Percentiles rank a stretch among this genome's conserved stretches.
These are phyloP conservation scores for Hypoxylon sp. DNA, from an alignment of 2,329 filamentous ascomycete genomes.

Conservation along the genomic window DNA sequence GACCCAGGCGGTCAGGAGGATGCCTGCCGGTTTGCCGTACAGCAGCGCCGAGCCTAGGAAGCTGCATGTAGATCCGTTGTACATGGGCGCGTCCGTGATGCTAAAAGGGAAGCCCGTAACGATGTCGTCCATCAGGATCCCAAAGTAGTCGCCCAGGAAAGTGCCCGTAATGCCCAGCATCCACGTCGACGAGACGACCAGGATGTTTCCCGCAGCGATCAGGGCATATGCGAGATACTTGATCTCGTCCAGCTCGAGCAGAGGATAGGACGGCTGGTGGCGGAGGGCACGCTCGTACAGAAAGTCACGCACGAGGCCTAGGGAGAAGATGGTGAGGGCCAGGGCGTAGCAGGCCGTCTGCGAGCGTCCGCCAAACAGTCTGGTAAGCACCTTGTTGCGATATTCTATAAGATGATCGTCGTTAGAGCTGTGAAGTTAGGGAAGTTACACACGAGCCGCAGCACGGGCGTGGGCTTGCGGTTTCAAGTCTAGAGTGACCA, in stretches of 20 bases:
- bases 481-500: conserved; percentile 37
- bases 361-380: conserved; percentile 80
- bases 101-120: conserved; percentile 97
- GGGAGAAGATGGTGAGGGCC: conserved; percentile 85
- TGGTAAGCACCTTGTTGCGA: conserved; percentile 86
- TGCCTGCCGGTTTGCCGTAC: conserved; percentile 85
- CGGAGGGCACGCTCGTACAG: conserved; percentile 87
- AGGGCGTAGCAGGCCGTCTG: conserved; percentile 88
- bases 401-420: conserved; percentile 76
- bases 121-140: conserved; percentile 94
- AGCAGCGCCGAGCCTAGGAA: conserved; percentile 88
- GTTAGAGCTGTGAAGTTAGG: conserved; percentile 24
- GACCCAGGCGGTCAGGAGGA: conserved; percentile 79
- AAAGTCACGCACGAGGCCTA: conserved; percentile 87
- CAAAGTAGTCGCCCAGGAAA: conserved; percentile 98
- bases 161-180: conserved; percentile 93
- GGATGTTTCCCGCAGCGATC: conserved; percentile 77
- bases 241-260: conserved; percentile 67
- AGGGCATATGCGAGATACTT: conserved; percentile 74
- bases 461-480: background rate
- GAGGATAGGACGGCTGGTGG: conserved; percentile 76
- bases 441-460: background rate
- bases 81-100: conserved; percentile 91
- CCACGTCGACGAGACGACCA: conserved; percentile 91
- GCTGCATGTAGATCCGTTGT: conserved; percentile 90